Base-by-base conservation (phyloP, 192 early-diverging fungal species). In the Rhizoclosmatium globosum region DNA sequence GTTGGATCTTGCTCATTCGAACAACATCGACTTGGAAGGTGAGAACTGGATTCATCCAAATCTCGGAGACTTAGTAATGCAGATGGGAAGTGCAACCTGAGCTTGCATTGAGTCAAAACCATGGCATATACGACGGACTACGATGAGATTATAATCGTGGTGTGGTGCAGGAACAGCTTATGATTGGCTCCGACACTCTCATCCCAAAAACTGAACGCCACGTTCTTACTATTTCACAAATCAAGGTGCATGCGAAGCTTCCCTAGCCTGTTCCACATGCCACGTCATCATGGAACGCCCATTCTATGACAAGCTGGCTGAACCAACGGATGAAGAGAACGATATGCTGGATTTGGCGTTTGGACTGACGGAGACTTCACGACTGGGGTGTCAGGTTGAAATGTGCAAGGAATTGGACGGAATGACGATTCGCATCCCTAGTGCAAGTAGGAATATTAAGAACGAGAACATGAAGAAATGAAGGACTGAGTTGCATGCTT, bases 291-390 rank as follows among this genome's bases (percentile, higher is more conserved):
- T 95, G 71, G 93, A 94, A 1, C 91, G 90, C 38, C 84, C 92
- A 41, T 91, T 93, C 73, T 99, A 91, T 84, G 89, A 95, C 47
- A 92, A 89, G 74, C 86, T 99, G 65, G 94, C 93, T 23, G 96
- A 98, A 81, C 97, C 97, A 2, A 90, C 92, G 3, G 97, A 99
- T 82, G 97, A 99, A 79, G 97, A 99, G 75, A 96, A 98, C 79
- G 97, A 99, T 82, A 98, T 99, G 96, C 83, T 99, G 57, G 97
- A 99, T 86, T 78, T 99, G 77, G 96, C 96, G 15, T 99, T 96
- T 88, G 96, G 95, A 11, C 87, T 98, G 72, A 97, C 96, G 11
- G 96, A 98, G 62, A 99, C 96, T 88, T 95, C 96, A 47, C 89
- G 97, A 21, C 86, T 99, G 69, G 97, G 97, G 15, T 99, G 97